Base-by-base conservation (phyloP, 129 eudicot genomes). In the Flaveria bidentis region DNA sequence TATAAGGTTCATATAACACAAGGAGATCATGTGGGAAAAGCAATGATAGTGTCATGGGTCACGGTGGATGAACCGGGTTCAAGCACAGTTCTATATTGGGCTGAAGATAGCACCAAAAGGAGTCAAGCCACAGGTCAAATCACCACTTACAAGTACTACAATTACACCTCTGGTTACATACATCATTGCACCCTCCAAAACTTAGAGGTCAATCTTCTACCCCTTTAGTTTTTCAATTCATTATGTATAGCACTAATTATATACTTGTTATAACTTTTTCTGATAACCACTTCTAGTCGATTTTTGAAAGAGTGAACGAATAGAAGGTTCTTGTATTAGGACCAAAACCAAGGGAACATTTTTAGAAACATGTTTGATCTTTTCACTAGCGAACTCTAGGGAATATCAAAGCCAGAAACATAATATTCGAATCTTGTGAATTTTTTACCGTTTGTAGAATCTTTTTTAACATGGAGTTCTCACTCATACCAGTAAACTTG, bases 11-110 rank as follows among this genome's bases (percentile, higher is more conserved):
- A 85, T 53, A 85, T 85, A 66, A 82, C 86, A 57, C 89, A 85
- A 85, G 89, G 89, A 58, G 89, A 85, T 82, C 86, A 78, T 53
- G 82, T 18, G 30, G 89, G 89, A 16, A 82, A 66, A 46, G 86
- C 77, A 56, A 56, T 85, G 82, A 85, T 85, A 14, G 84, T 85
- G 63, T 82, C 89, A n/a, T 85, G 89, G 89, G 74, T 73, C 11
- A 85, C 89, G 0, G 33, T 72, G 70, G 84, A 82, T 22, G 86
- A 76, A 64, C 82, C 82, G 0, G 86, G 89, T 45, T 79, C 89
- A 42, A 71, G 45, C 3, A 65, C 23, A 9, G 75, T 85, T n/a
- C 13, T 46, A 5, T 85, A 85, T 58, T 85, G 86, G 89, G 70
- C 33, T 15, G 77, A 61, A 60, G 63, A 75, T 57, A 67, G 73